phyloP scores from a whole-genome alignment of 2,329 filamentous ascomycete species.

The Botrytis tulipae region DNA sequence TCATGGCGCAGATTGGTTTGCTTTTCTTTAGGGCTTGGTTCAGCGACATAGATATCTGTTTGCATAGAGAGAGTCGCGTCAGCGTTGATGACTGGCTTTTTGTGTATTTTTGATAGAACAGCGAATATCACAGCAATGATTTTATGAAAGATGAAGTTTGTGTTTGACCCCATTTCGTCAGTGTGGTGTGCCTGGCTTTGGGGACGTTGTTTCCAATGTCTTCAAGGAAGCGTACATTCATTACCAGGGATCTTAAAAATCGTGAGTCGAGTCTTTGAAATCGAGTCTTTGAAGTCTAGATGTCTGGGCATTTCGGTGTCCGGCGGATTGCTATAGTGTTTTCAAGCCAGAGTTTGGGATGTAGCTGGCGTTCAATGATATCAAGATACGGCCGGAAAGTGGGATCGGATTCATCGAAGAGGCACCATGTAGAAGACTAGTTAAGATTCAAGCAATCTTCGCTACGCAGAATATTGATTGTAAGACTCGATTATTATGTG shows the following conservation, averaged over 20 bases:
- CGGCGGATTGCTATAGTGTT: fast-evolving
- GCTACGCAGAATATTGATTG: background rate
- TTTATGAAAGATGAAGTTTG: background rate
- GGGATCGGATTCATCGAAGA: background rate
- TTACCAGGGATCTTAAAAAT: background rate
- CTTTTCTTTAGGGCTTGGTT: background rate
- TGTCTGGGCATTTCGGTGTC: background rate
- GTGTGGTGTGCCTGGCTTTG: background rate
- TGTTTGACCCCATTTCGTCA: background rate
- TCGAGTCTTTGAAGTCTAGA: background rate
- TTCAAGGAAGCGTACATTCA: background rate
- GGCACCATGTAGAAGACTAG: too few species aligned
- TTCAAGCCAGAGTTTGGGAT: background rate
- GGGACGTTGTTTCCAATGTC: background rate
- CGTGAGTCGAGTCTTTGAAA: background rate
- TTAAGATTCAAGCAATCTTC: background rate
- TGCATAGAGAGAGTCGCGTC: constrained; percentile 5
- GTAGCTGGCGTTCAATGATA: background rate
- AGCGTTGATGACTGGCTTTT: background rate
- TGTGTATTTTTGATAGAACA: background rate
- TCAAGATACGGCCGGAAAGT: background rate
- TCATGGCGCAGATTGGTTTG: background rate
- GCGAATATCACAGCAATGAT: background rate
- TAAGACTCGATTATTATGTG: background rate
- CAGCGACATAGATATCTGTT: constrained; percentile 3